Evolutionary conservation across 169 alveolate genomes (phyloP).

Genomic region (Theileria equi): DNA sequence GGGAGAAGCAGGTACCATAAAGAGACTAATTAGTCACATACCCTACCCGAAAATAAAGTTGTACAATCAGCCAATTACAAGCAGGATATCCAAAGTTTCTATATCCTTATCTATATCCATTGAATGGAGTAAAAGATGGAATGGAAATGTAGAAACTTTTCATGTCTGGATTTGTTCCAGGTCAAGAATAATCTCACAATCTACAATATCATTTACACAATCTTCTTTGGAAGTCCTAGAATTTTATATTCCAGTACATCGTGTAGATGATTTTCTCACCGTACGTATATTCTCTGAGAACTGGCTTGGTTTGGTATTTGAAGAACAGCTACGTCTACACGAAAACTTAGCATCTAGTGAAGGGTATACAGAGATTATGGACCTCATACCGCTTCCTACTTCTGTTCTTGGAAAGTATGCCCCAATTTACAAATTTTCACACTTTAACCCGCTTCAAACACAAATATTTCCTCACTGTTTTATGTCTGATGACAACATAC

Average conservation of each 20-base stretch:
- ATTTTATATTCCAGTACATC: slow-evolving; percentile 36
- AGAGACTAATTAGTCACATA: slow-evolving; percentile 70
- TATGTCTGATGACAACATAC: slow-evolving; percentile 93
- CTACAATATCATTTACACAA: slow-evolving; percentile 11
- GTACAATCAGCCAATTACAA: slow-evolving; percentile 79
- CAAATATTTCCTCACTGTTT: slow-evolving; percentile 93
- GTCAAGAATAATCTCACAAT: slow-evolving; percentile 14
- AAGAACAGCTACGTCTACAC: slow-evolving; percentile 3
- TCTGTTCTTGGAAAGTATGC: not conserved
- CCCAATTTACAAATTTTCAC: slow-evolving; percentile 64
- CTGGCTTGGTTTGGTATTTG: slow-evolving; percentile 52
- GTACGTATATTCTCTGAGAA: slow-evolving; percentile 39
- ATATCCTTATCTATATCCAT: slow-evolving; percentile 78
- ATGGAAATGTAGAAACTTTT: slow-evolving; percentile 71
- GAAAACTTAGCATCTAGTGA: slow-evolving; percentile 2
- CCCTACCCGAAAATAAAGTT: slow-evolving; percentile 83
- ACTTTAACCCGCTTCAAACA: slow-evolving; percentile 94
- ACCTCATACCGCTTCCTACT: slow-evolving; percentile 52
- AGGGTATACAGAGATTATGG: slow-evolving; percentile 44
- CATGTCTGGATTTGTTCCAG: slow-evolving; percentile 59
- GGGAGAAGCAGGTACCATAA: slow-evolving; percentile 56
- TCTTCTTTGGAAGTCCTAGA: slow-evolving; percentile 14
- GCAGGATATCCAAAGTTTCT: slow-evolving; percentile 79
- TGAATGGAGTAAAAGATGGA: slow-evolving; percentile 89
- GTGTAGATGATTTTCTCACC: slow-evolving; percentile 10